Base-by-base conservation (phyloP, 73 alveolate species). In the Paramecium pentaurelia region DNA sequence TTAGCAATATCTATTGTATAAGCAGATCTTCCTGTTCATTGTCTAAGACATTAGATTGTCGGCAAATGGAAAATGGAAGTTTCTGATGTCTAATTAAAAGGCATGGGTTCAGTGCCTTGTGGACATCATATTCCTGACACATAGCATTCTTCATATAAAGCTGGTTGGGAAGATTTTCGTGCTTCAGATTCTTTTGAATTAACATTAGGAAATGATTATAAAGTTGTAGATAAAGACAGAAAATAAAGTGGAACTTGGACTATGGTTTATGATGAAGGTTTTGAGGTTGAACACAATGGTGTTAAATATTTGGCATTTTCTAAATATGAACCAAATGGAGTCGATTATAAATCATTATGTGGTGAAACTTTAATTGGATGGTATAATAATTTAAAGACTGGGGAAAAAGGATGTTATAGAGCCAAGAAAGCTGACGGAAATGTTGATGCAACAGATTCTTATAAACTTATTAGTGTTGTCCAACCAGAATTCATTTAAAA, bases 261-360 rank as follows among this genome's bases (percentile, higher is more conserved):
- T 27, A 71, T 89, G 88, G 60, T 89, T 1, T 89, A 89, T 89
- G 94, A 89, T 71, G 94, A 89, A 89, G 94, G 94, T 32, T 89
- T 77, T 45, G 94, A 89, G 51, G 88, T 89, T 42, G 45, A 71
- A 37, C 58, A 89, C 6, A 45, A 71, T 45, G 84, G 84, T 3
- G 70, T 89, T 42, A 71, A 70, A 71, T 89, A 89, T 49, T 71
- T 83, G 10, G 92, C 86, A 37, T 89, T 89, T 51, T 89, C 88
- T 44, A 89, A 89, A 49, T 89, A 89, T 42, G 94, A 36, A 45
- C 86, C 86, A 45, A 64, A 89, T 44, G 85, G 64, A 9, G 70
- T 44, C 22, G 84, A 83, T 40, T 89, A 71, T 71, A 80, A 80
- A 47, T 89, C 94, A 28, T 45, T 44, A 45, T 89, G 94, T 58